phyloP scores from a whole-genome alignment of 306 rosid species.

The Vigna radiata region DNA sequence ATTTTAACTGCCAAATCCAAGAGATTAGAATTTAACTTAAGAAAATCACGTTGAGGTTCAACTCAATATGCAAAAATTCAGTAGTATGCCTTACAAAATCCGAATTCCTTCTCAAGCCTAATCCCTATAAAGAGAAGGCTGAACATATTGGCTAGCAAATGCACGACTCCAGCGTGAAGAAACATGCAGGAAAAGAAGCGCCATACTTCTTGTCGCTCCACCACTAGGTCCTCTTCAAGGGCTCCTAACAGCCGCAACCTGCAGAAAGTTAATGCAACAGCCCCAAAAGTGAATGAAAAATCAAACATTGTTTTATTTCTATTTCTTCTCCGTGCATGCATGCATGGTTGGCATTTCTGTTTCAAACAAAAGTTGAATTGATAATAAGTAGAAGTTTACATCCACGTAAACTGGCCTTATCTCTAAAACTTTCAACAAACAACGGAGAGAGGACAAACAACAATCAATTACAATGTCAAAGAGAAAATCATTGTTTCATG shows the following conservation, averaged over 20 bases:
- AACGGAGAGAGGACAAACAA: too few species aligned
- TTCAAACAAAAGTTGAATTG: too few species aligned
- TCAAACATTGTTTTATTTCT: background rate
- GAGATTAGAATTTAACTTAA: background rate
- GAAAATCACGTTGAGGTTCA: background rate
- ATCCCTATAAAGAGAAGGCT: slow-evolving; percentile 83
- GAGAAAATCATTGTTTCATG: background rate
- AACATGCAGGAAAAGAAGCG: slow-evolving; percentile 83
- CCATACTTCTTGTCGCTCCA: slow-evolving; percentile 67
- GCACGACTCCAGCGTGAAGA: slow-evolving; percentile 94
- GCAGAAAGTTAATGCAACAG: slow-evolving; percentile 31
- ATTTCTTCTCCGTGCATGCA: background rate
- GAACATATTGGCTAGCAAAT: slow-evolving; percentile 75
- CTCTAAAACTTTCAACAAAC: too few species aligned
- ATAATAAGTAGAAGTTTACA: too few species aligned
- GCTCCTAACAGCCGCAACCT: slow-evolving; percentile 76
- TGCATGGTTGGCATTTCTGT: background rate
- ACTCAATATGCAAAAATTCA: background rate
- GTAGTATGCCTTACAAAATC: slow-evolving; percentile 65
- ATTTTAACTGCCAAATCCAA: slow-evolving; percentile 73
- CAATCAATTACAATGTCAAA: too few species aligned
- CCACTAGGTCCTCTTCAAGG: slow-evolving; percentile 57
- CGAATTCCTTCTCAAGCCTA: slow-evolving; percentile 88
- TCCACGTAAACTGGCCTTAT: too few species aligned
- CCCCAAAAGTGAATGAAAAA: slow-evolving; percentile 26